Conservation (phyloP, 2,329 filamentous ascomycete genomes). For the Apiospora aurea region DNA sequence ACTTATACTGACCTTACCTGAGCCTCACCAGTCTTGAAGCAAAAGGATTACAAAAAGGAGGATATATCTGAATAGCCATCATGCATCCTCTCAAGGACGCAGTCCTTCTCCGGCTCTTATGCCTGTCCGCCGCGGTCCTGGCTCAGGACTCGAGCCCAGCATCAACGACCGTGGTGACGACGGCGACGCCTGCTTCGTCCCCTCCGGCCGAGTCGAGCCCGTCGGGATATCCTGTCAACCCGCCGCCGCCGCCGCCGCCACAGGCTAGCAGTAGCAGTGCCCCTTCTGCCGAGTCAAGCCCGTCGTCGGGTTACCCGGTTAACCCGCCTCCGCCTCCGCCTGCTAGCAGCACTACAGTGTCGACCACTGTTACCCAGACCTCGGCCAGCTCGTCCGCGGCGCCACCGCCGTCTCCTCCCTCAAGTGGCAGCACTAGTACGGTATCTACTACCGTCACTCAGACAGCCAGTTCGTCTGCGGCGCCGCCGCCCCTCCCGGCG, state of each 20-base stretch:
- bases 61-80: neutral
- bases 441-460: neutral
- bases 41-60: neutral
- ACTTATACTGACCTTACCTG: neutral
- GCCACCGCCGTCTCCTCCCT: neutral
- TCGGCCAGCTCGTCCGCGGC: neutral
- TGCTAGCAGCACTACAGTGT: neutral
- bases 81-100: slow-evolving; percentile 11
- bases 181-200: neutral
- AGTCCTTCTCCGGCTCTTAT: neutral
- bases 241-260: neutral
- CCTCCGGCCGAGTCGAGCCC: neutral
- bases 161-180: neutral
- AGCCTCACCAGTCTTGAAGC: neutral
- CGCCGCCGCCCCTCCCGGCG: neutral
- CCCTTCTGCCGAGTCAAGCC: neutral
- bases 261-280: neutral
- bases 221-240: too few species aligned
- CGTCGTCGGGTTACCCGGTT: neutral
- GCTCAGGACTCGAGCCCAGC: neutral
- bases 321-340: neutral
- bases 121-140: neutral
- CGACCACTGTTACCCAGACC: slow-evolving; percentile 1
- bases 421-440: neutral
- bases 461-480: neutral